Base-by-base conservation (phyloP, 208 protist species). In the Entamoeba invadens region DNA sequence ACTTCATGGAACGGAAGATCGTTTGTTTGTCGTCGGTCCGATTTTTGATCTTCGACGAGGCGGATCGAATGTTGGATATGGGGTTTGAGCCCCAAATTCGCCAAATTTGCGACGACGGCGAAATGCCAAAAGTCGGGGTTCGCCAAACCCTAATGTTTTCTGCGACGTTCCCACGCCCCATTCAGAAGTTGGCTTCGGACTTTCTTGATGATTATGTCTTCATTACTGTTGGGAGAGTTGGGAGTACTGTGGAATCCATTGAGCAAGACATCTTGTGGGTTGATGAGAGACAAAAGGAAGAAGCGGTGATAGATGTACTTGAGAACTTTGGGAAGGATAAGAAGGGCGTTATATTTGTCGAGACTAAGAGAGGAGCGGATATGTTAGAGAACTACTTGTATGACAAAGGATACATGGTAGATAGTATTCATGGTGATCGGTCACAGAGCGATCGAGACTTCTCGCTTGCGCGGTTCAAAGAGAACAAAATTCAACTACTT, bases 11-110 rank as follows among this genome's bases (percentile, higher is more conserved):
- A 93, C 94, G 95, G n/a, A 96, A 97, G n/a, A 97, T 97, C 93
- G 95, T 98, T 1, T 98, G 38, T 44, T 8, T 93, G 4, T 45
- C 38, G 25, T 45, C 14, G 6, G 8, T 5, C 45, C 96, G 97
- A 77, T 97, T 98, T 51, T 97, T 99, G 21, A 97, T 99, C 91
- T 95, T 99, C 35, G 99, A 99, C 95, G 98, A 99, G 95, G 98
- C 98, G 91, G 99, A 99, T 95, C 98, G 99, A 46, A 99, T 99
- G 98, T 97, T 99, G n/a, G 97, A 96, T n/a, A 93, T 97, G 93
- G 98, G 98, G 51, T 99, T 99, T 96, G 98, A 98, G 94, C 98
- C 98, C 38, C 98, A 99, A 96, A 98, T 99, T 95, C 98, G 99
- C 95, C 77, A 91, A 91, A 91, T 91, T 42, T 12, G 38, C 6